These are phyloP conservation scores for Aspergillus intermedius DNA, from an alignment of 2,329 filamentous ascomycete species.

Conservation along the genomic window DNA sequence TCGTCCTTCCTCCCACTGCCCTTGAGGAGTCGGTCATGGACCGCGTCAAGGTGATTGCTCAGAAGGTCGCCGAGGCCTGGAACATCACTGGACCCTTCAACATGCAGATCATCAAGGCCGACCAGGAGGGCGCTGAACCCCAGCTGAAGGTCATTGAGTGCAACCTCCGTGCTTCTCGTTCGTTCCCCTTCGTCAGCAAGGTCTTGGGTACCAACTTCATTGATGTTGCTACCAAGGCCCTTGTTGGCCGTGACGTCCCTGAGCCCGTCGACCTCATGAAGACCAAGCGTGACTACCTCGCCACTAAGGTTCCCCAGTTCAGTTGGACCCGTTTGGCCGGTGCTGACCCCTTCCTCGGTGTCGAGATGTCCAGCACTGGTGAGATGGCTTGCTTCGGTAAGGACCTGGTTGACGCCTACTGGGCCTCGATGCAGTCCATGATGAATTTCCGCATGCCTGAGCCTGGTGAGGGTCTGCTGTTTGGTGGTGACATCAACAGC, in stretches of 20 bases:
- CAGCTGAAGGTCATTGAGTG: conserved; percentile 95
- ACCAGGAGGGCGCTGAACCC: conserved; percentile 66
- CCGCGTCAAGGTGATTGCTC: conserved; percentile 88
- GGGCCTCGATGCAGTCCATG: conserved; percentile 88
- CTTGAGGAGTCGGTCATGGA: conserved; percentile 72
- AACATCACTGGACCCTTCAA: conserved; percentile 98
- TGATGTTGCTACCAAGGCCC: conserved; percentile 85
- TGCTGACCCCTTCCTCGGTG: conserved; percentile 93
- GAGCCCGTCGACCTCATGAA: conserved; percentile 83
- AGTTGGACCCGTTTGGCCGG: conserved; percentile 97
- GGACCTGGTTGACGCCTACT: conserved; percentile 93
- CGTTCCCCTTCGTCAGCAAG: conserved; percentile 97
- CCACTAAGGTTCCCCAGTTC: conserved; percentile 98
- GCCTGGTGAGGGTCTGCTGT: conserved; percentile 88
- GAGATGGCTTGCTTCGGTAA: conserved; percentile 99
- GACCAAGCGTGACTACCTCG: conserved; percentile 81
- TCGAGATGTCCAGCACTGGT: conserved; percentile 95
- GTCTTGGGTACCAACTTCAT: conserved; percentile 96
- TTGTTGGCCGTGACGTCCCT: conserved; percentile 78
- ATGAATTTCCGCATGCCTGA: conserved; percentile 99
- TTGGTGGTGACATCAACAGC: conserved; percentile 75
- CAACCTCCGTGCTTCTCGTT: conserved; percentile 93
- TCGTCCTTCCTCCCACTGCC: conserved; percentile 79
- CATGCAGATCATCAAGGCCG: conserved; percentile 98
- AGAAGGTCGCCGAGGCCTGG: conserved; percentile 96